Evolutionary conservation across 108 stramenopile genomes (phyloP), one percentile per base, ranked within the genome.

Genomic region (Schizochytrium sp.): DNA sequence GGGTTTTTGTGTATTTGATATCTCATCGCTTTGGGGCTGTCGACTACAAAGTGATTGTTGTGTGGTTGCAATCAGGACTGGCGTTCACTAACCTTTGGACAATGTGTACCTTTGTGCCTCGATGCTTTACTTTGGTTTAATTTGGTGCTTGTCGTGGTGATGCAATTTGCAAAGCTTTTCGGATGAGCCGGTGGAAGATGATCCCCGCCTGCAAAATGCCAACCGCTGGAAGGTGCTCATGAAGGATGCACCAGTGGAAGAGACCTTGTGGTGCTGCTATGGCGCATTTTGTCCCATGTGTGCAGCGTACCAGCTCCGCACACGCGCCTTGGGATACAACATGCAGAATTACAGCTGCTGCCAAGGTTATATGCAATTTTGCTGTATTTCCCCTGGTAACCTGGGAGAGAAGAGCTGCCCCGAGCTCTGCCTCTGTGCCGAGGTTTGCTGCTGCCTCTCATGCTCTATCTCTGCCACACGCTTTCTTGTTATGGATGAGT

Each of bases 321-420:
- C 90, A 61, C 89, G 87, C 38, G 91, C 91, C 0, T 89, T 92
- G 46, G 91, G 90, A 15, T 88, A 88, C 44, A 91, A 92, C 90
- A 91, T 92, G 56, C 69, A 91, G 4, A 90, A 92, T 90, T 92
- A 92, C 90, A 8, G 91, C 13, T 92, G 92, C 91, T 92, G 92
- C 46, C 92, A 92, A 56, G 91, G 91, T 5, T 92, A 92, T 87
- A 50, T 88, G 28, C 87, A 88, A 8, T 46, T 41, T 19, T 89
- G 88, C 88, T 72, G 69, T 56, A 69, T 89, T 72, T 38, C 13
- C 15, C 72, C 88, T 2, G 88, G 88, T 55, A 53, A 47, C 38
- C 46, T 64, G 61, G 45, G 72, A 8, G 88, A 89, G 53, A 4
- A 56, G n/a, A 69, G 28, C 3, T 72, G 61, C 28, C 88, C 88